Percentiles rank a stretch among this genome's conserved stretches.
These are phyloP conservation scores for Phytophthora litchii DNA, from an alignment of 352 stramenopile species.

Conservation along the genomic window DNA sequence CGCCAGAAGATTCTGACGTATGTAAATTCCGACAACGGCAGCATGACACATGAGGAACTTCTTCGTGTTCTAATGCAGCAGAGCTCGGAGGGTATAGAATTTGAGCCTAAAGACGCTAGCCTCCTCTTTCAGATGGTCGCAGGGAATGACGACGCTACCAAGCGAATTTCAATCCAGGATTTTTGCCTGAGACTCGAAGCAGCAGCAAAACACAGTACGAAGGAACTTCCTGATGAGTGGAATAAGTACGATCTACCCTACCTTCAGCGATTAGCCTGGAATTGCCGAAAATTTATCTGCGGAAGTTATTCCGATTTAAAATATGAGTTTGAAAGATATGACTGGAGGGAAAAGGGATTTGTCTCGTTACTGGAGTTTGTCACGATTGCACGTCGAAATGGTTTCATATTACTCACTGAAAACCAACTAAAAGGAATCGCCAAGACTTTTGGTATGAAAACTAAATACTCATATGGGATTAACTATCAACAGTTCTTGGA, in stretches of 20 bases:
- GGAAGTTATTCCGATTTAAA: constrained; percentile 40
- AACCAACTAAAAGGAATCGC: constrained; percentile 49
- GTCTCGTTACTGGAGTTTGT: constrained; percentile 60
- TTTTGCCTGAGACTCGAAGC: constrained; percentile 44
- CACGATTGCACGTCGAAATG: constrained; percentile 36
- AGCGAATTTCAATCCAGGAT: constrained; percentile 41
- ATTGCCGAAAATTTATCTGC: constrained; percentile 55
- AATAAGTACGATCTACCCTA: constrained; percentile 50
- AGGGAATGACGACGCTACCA: constrained; percentile 5
- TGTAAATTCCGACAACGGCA: constrained; percentile 45
- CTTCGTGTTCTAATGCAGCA: constrained; percentile 45
- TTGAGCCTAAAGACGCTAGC: constrained; percentile 45
- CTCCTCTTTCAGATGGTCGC: constrained; percentile 44
- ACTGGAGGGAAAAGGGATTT: constrained; percentile 58
- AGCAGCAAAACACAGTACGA: constrained; percentile 17
- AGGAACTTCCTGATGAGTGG: constrained; percentile 17
- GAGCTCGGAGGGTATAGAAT: constrained; percentile 26
- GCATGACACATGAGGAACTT: constrained; percentile 47
- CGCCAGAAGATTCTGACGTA: constrained; percentile 45
- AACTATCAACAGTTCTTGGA: constrained; percentile 75
- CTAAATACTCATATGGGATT: constrained; percentile 53
- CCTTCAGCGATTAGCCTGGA: constrained; percentile 57
- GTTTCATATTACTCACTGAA: constrained; percentile 55
- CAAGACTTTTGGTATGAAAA: constrained; percentile 59
- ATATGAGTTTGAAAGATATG: constrained; percentile 65